Base-by-base conservation (phyloP, 495 filamentous ascomycete species). In the Xeromyces bisporus region DNA sequence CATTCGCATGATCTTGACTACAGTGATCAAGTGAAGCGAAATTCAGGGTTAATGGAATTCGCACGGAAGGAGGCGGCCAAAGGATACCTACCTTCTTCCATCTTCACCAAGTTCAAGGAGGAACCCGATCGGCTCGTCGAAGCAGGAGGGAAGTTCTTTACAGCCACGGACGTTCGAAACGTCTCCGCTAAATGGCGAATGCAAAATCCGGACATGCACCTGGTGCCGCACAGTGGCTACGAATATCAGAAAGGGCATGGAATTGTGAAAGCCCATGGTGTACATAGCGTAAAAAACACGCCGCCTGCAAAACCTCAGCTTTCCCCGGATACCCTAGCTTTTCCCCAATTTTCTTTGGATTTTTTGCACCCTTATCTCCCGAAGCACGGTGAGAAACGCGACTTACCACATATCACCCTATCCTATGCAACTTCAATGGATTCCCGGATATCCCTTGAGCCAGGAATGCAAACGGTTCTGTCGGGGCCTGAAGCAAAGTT, bases 371-470 rank as follows among this genome's bases (percentile, higher is more conserved):
- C 62, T 24, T 67, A 67, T 43, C 51, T 67, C 7, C 61, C 61
- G 6, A 46, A 50, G 2, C 31, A 42, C 16, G 32, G 46, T 7
- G 46, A 49, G 16, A 45, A 39, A 18, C 48, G 51, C 20, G 41
- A 50, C 9, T 45, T 52, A 23, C 63, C 63, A 20, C 62, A 66
- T 33, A 62, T 75, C 29, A 94, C 87, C 0, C 56, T 94, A 21
- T 92, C 86, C 20, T 94, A 80, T 49, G 86, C 87, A 15, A 71
- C 72, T n/a, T 92, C 85, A 3, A 75, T 94, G 47, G 86, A 94
- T 50, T 76, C 75, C 7, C 67, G 70, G 26, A 60, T 96, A 32
- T 69, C 82, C 7, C 64, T 87, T 9, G 59, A 70, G 0, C 79
- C 80, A 0, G 82, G 83, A 10, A 62, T 68, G 36, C 79, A 75